Evolutionary conservation across 2,329 filamentous ascomycete species (phyloP).

Genomic region (Didymella segeticola): DNA sequence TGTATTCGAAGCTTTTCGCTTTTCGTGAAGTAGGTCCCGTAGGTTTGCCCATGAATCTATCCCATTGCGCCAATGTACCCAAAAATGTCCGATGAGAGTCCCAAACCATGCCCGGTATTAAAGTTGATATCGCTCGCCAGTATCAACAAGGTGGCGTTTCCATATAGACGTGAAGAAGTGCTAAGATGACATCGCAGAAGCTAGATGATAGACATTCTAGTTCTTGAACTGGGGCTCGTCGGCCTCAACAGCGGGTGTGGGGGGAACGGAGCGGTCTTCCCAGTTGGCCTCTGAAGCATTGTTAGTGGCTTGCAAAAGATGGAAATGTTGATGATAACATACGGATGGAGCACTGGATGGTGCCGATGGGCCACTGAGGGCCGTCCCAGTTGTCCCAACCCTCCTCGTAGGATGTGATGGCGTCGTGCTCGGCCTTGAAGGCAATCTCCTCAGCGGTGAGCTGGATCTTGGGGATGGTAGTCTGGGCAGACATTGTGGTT

Average conservation of each 20-base stretch:
- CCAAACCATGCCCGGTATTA: conserved; percentile 15
- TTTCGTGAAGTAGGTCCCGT: conserved; percentile 16
- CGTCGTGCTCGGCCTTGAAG: conserved; percentile 32
- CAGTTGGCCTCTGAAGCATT: conserved; percentile 15
- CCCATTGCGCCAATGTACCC: conserved; percentile 14
- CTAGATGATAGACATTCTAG: conserved; percentile 8
- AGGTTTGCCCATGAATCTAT: conserved; percentile 17
- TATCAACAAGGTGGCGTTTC: conserved; percentile 17
- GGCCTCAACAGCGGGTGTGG: conserved; percentile 18
- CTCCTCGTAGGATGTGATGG: conserved; percentile 35
- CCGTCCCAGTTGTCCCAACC: conserved; percentile 38
- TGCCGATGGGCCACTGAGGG: conserved; percentile 32
- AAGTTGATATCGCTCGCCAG: conserved; percentile 17
- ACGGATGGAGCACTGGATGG: conserved; percentile 34
- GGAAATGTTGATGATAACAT: not conserved
- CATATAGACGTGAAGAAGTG: conserved; percentile 19
- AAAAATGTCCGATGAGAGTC: conserved; percentile 12
- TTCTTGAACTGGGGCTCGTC: conserved; percentile 21
- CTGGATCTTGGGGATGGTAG: conserved; percentile 16
- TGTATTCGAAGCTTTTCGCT: conserved; percentile 17
- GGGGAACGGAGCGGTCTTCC: conserved; percentile 17
- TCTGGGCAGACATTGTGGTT: conserved; percentile 17
- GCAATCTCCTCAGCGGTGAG: conserved; percentile 23
- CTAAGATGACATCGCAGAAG: conserved; percentile 11
- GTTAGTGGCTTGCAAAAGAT: not conserved